Conservation (phyloP, 495 filamentous ascomycete species). For the Xylaria cubensis region DNA sequence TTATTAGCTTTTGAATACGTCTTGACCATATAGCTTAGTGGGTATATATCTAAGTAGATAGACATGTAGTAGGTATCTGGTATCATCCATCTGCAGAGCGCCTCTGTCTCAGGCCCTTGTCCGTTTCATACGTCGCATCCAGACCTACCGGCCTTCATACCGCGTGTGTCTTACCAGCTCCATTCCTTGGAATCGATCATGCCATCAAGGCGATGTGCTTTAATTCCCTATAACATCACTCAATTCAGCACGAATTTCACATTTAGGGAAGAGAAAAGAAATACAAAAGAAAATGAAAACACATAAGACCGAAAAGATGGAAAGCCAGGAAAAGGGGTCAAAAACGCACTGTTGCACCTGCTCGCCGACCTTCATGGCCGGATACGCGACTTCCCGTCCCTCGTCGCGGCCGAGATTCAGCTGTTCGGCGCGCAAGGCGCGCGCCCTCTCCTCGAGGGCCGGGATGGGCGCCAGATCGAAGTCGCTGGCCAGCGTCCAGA, state of each 20-base stretch:
- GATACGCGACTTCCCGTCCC: conserved; percentile 52
- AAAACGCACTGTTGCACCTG: conserved; percentile 53
- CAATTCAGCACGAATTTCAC: background rate
- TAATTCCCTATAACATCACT: conserved; percentile 27
- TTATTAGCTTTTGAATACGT: background rate
- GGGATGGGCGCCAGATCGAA: conserved; percentile 53
- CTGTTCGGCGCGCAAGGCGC: conserved; percentile 47
- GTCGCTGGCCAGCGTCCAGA: conserved; percentile 58
- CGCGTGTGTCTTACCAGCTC: background rate
- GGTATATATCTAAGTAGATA: background rate
- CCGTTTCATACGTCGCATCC: background rate
- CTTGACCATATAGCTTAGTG: background rate
- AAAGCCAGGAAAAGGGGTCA: background rate
- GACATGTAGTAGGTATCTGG: background rate
- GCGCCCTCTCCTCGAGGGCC: conserved; percentile 44
- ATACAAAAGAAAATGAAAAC: background rate
- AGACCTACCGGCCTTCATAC: background rate
- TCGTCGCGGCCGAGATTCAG: conserved; percentile 52
- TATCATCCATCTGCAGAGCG: background rate
- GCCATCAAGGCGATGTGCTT: conserved; percentile 53
- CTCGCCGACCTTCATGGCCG: conserved; percentile 54
- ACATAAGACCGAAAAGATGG: background rate
- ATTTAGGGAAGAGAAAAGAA: background rate
- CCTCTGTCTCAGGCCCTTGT: background rate
- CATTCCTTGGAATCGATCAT: conserved; percentile 19